A percentile compares a stretch with the other conserved stretches of the same genome.
Evolutionary conservation across 2,329 filamentous ascomycete genomes (phyloP).

Genomic region (Aureobasidium zeae): DNA sequence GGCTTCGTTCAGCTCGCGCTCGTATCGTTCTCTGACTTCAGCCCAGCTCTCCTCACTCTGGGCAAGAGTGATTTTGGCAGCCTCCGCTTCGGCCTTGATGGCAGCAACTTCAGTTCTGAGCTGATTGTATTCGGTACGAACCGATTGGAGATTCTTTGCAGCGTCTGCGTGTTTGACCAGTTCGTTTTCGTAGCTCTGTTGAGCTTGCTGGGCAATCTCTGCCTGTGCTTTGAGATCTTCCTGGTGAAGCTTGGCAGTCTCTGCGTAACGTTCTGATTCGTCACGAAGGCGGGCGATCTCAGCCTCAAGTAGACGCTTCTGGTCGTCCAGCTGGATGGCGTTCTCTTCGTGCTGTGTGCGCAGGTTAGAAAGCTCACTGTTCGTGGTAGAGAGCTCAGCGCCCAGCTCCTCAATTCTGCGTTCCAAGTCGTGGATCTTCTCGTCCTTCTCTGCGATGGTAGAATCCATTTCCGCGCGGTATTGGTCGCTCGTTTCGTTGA

Average conservation of each 20-base stretch:
- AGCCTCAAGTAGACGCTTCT: constrained; percentile 67
- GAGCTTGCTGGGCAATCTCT: constrained; percentile 83
- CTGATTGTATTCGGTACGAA: constrained; percentile 72
- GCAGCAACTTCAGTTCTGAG: constrained; percentile 70
- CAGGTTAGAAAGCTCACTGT: constrained; percentile 69
- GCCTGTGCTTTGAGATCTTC: constrained; percentile 89
- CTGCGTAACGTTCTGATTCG: constrained; percentile 68
- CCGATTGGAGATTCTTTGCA: constrained; percentile 69
- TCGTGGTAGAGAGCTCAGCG: constrained; percentile 69
- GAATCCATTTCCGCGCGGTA: constrained; percentile 80
- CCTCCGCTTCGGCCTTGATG: constrained; percentile 72
- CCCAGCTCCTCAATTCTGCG: constrained; percentile 77
- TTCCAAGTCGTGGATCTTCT: constrained; percentile 69
- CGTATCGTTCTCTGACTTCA: constrained; percentile 68
- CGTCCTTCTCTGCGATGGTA: constrained; percentile 66
- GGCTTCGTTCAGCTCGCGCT: constrained; percentile 73
- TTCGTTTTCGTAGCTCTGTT: constrained; percentile 92
- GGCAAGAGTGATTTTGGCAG: constrained; percentile 65
- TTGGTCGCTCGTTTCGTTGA: constrained; percentile 72
- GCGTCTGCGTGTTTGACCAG: constrained; percentile 92
- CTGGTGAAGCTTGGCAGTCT: constrained; percentile 75
- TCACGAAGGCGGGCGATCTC: constrained; percentile 77
- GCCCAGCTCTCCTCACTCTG: constrained; percentile 85
- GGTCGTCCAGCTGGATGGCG: constrained; percentile 63
- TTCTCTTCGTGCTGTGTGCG: constrained; percentile 72